These are phyloP conservation scores for Penicillium riverlandense DNA, from an alignment of 495 filamentous ascomycete species.

Conservation along the genomic window DNA sequence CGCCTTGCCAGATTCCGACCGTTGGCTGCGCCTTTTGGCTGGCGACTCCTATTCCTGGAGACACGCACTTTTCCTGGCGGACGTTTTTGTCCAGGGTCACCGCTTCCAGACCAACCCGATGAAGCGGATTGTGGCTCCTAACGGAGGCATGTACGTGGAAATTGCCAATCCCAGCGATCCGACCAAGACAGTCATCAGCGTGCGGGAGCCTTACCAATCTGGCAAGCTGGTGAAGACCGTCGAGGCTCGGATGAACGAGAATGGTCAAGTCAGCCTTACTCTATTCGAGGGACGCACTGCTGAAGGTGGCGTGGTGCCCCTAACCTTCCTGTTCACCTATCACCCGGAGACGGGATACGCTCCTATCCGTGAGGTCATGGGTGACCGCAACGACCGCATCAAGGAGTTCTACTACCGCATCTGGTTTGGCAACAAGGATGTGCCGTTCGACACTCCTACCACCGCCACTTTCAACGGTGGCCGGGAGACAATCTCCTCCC, in stretches of 20 bases:
- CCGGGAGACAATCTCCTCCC: conserved; percentile 71
- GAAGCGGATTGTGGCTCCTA: conserved; percentile 80
- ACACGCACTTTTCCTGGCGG: conserved; percentile 94
- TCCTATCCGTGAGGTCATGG: conserved; percentile 92
- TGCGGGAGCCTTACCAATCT: conserved; percentile 59
- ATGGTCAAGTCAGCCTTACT: conserved; percentile 74
- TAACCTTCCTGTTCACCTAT: conserved; percentile 83
- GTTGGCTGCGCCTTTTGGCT: conserved; percentile 86
- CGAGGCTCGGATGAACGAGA: conserved; percentile 66
- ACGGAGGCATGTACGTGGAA: conserved; percentile 80
- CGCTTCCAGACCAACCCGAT: conserved; percentile 96
- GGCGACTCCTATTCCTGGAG: conserved; percentile 81
- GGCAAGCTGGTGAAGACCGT: conserved; percentile 75
- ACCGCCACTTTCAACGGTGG: conserved; percentile 87
- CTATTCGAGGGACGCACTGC: conserved; percentile 88
- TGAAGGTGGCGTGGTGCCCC: conserved; percentile 64
- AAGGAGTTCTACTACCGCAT: conserved; percentile 96
- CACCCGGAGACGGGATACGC: conserved; percentile 91
- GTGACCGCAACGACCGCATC: conserved; percentile 87
- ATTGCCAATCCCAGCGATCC: conserved; percentile 72
- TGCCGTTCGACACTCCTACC: conserved; percentile 77
- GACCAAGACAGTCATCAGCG: conserved; percentile 68
- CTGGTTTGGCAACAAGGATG: conserved; percentile 81
- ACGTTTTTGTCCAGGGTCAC: conserved; percentile 89
- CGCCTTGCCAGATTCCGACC: conserved; percentile 65